Percentiles rank a stretch among this genome's conserved stretches.
Conservation (phyloP, 441 rosid genomes). For the Populus hybrid region DNA sequence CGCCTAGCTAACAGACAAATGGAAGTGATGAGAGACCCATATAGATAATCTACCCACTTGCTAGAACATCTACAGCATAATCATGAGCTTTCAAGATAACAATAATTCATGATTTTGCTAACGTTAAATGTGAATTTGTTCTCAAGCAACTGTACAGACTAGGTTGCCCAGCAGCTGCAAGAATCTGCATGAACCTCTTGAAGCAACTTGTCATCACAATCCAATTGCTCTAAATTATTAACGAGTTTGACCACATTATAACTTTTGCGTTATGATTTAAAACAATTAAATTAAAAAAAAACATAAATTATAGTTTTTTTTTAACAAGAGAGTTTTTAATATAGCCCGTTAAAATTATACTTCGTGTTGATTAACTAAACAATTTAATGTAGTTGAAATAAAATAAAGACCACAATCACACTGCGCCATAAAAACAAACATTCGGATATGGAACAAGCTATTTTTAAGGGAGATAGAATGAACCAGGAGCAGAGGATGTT, state of each 20-base stretch:
- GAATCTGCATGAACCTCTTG: background rate
- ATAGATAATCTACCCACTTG: background rate
- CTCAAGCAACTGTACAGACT: background rate
- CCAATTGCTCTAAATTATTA: background rate
- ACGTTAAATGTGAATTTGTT: background rate
- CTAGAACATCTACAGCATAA: background rate
- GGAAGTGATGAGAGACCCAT: background rate
- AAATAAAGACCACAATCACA: background rate
- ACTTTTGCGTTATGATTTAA: too few species aligned
- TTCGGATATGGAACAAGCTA: too few species aligned
- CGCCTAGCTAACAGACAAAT: background rate
- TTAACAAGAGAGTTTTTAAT: background rate
- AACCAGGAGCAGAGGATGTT: background rate
- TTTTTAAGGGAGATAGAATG: background rate
- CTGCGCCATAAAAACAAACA: background rate
- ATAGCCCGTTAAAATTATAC: background rate
- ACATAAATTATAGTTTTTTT: too few species aligned
- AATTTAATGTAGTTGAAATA: background rate
- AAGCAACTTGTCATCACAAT: background rate
- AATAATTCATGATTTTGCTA: too few species aligned
- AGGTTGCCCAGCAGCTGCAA: background rate
- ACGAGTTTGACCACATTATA: background rate
- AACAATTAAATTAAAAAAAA: too few species aligned
- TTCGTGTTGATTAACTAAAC: background rate
- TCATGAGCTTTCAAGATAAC: background rate